Evolutionary conservation across 495 filamentous ascomycete species (phyloP).

Genomic region (Achaetomiella virescens): DNA sequence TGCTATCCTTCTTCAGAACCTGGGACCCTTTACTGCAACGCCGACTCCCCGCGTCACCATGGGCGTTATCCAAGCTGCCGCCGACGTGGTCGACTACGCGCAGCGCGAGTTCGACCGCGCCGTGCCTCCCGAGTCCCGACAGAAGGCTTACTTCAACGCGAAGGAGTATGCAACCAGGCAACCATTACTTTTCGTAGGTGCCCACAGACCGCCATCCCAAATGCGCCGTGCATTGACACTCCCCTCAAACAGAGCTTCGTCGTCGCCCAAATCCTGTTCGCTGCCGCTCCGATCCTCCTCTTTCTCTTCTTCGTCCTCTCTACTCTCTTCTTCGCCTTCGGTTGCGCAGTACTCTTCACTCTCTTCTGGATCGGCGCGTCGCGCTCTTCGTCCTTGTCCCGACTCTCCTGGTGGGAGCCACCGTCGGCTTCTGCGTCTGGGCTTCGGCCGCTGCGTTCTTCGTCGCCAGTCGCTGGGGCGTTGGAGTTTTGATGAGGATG

Average conservation of each 20-base stretch:
- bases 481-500: no score
- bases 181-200: constrained; percentile 34
- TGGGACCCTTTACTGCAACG: no score
- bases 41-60: not conserved
- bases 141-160: constrained; percentile 22
- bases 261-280: constrained; percentile 49
- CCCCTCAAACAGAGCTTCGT: constrained; percentile 36
- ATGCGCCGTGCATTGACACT: not conserved
- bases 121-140: constrained; percentile 27
- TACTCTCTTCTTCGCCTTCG: constrained; percentile 48
- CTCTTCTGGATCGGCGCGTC: constrained; percentile 55
- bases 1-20: no score
- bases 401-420: constrained; percentile 31
- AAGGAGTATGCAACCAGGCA: constrained; percentile 21
- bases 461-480: no score
- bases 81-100: constrained; percentile 23
- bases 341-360: constrained; percentile 54
- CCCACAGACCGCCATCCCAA: not conserved
- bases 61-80: not conserved
- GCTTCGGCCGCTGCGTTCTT: no score
- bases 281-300: constrained; percentile 52
- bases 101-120: constrained; percentile 33
- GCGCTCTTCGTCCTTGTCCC: constrained; percentile 60
- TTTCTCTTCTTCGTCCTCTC: constrained; percentile 55
- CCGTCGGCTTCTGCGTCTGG: no score